These are phyloP conservation scores for Blastocrithidia nonstop DNA, from an alignment of 208 protist genomes.

Conservation along the genomic window DNA sequence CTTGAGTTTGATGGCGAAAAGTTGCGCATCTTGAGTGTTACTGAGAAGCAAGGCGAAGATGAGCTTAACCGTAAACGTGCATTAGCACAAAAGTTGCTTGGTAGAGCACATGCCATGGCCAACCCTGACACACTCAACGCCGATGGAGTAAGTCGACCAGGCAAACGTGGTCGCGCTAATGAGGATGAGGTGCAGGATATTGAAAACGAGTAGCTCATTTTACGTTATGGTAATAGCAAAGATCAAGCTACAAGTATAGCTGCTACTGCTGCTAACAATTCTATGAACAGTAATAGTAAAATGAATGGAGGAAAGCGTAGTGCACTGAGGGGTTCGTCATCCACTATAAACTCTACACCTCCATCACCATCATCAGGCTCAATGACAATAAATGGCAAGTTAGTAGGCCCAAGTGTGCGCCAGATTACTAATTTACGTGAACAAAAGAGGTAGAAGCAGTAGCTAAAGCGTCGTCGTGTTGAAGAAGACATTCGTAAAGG, in stretches of 20 bases:
- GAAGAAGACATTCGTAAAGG: conserved; percentile 78
- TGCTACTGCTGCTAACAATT: too few relatives aligned
- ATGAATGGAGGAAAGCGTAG: not conserved
- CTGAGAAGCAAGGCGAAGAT: conserved; percentile 46
- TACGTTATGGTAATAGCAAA: too few relatives aligned
- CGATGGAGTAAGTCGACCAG: conserved; percentile 14
- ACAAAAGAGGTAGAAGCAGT: conserved; percentile 40
- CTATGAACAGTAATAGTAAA: too few relatives aligned
- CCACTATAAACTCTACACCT: too few relatives aligned
- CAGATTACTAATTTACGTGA: conserved; percentile 35
- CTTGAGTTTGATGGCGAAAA: conserved; percentile 69
- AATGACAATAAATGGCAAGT: too few relatives aligned
- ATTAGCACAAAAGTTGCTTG: conserved; percentile 57
- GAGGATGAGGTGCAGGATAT: not conserved
- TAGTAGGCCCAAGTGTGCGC: conserved; percentile 8
- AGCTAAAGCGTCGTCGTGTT: conserved; percentile 57
- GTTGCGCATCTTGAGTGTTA: conserved; percentile 61
- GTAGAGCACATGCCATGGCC: conserved; percentile 18
- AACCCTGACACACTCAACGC: conserved; percentile 38
- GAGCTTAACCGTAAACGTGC: conserved; percentile 24
- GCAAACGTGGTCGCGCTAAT: conserved; percentile 34
- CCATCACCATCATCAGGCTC: too few relatives aligned
- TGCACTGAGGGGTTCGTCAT: not conserved
- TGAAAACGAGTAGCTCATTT: conserved; percentile 1
- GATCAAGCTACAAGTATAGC: too few relatives aligned